Evolutionary conservation across 148 eudicot genomes (phyloP), one percentile per base, ranked within the genome.

Genomic region (Nepenthes mirabilis): DNA sequence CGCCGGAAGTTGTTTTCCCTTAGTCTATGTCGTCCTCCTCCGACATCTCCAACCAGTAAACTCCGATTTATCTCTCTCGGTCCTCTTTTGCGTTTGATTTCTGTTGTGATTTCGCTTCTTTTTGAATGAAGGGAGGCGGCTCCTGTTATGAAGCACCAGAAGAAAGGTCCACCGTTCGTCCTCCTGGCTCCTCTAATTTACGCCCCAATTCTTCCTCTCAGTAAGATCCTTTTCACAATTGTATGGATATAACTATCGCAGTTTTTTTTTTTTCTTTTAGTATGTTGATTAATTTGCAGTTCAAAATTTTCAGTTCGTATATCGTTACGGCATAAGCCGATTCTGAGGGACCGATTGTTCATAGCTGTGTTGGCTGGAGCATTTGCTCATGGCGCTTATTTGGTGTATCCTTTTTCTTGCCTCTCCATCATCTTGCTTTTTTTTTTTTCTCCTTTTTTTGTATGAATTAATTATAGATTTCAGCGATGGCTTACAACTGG

Each of bases 161-260:
- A 67, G 14, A 83, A 67, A 74, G 82, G 86, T 11, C 68, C 85
- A 2, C 88, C 82, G 1, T 34, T 79, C 35, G 63, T 83, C 56
- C 78, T 83, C 49, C 9, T 93, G 70, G 72, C 86, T 59, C 96
- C 98, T 53, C 72, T 93, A 9, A 74, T 88, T 59, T 93, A 93
- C 69, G 98, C 98, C 36, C 98, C 98, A 40, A 80, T 79, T 63
- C 96, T 93, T 70, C 98, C 98, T 63, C 91, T 93, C 59, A 93
- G 98, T 93, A 70, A 80, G 83, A 47, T 36, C 5, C 2, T 23
- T 59, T 40, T 36, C 1, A 35, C 55, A 40, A 3, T 8, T 40
- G 6, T 23, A 23, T 40, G 8, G 8, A 3, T 40, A 14, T 43
- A 50, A 2, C 35, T 3, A 4, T 6, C 13, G 13, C 12, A n/a